A percentile compares a stretch with the other conserved stretches of the same genome.
Conservation (phyloP, 164 flowering plant genomes). For the Cinnamomum micranthum region DNA sequence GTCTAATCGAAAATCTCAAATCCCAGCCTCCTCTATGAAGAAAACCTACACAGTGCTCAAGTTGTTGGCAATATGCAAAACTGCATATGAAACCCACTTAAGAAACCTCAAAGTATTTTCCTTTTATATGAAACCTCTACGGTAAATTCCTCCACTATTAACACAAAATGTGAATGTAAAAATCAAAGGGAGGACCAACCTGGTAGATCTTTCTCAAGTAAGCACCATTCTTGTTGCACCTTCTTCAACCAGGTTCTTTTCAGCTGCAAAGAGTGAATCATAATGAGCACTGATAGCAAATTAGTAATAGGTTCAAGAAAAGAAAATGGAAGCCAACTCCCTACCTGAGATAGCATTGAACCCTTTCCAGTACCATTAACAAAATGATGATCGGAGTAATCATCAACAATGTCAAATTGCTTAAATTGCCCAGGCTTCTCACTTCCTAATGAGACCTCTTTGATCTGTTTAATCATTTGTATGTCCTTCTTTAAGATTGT, state of each 20-base stretch:
- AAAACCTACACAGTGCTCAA: no score
- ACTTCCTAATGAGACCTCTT: neutral
- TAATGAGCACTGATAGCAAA: neutral
- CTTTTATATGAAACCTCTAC: no score
- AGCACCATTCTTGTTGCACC: slow-evolving; percentile 91
- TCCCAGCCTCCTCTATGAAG: no score
- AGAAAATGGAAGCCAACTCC: neutral
- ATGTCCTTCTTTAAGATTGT: slow-evolving; percentile 17
- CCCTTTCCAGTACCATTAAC: slow-evolving; percentile 34
- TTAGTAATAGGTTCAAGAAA: neutral
- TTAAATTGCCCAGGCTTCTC: slow-evolving; percentile 27
- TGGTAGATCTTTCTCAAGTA: slow-evolving; percentile 72
- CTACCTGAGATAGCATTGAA: slow-evolving; percentile 46
- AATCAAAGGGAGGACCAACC: slow-evolving; percentile 37
- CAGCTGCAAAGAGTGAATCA: slow-evolving; percentile 29
- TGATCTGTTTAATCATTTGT: slow-evolving; percentile 18
- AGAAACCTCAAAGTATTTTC: neutral
- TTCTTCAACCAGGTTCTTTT: slow-evolving; percentile 76
- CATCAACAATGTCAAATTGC: slow-evolving; percentile 69
- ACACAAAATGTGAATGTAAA: neutral
- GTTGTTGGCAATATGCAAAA: no score
- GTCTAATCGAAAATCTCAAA: no score
- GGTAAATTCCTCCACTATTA: neutral
- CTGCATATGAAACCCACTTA: neutral
- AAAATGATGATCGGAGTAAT: slow-evolving; percentile 76